Conservation (phyloP, 2,329 filamentous ascomycete genomes). For the Pseudocercospora fijiensis region DNA sequence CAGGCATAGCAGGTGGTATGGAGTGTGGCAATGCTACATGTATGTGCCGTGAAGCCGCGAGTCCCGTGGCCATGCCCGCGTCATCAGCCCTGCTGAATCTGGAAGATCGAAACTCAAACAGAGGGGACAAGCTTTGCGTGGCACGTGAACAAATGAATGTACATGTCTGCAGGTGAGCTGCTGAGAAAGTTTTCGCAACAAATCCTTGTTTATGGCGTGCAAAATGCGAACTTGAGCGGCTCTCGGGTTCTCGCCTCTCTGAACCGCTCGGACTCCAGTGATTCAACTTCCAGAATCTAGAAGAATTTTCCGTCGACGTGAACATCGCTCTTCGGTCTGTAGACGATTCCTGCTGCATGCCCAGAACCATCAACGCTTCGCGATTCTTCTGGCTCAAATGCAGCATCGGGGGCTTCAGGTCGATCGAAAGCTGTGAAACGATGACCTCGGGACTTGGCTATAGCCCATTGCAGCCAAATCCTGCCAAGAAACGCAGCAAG, state of each 20-base stretch:
- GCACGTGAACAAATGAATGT: background rate
- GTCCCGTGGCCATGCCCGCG: background rate
- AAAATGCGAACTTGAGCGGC: background rate
- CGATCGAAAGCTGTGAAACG: constrained; percentile 68
- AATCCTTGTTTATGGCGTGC: background rate
- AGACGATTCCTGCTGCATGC: background rate
- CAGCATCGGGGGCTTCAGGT: constrained; percentile 37
- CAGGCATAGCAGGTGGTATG: background rate
- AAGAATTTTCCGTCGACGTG: background rate
- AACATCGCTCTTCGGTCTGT: background rate
- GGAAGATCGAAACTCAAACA: background rate
- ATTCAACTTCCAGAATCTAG: background rate
- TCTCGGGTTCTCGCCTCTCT: background rate
- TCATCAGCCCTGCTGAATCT: background rate
- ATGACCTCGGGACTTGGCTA: constrained; percentile 58
- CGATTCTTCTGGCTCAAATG: constrained; percentile 18
- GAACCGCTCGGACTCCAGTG: background rate
- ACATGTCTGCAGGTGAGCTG: background rate
- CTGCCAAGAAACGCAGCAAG: constrained; percentile 62
- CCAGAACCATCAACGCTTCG: constrained; percentile 13
- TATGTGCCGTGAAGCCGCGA: background rate
- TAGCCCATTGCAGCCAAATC: constrained; percentile 57
- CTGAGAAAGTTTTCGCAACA: background rate
- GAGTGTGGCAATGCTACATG: background rate
- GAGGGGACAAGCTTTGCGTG: background rate